A percentile compares a stretch with the other conserved stretches of the same genome.
Evolutionary conservation across 2,329 filamentous ascomycete genomes (phyloP).

Genomic region (Sclerotinia trifoliorum): DNA sequence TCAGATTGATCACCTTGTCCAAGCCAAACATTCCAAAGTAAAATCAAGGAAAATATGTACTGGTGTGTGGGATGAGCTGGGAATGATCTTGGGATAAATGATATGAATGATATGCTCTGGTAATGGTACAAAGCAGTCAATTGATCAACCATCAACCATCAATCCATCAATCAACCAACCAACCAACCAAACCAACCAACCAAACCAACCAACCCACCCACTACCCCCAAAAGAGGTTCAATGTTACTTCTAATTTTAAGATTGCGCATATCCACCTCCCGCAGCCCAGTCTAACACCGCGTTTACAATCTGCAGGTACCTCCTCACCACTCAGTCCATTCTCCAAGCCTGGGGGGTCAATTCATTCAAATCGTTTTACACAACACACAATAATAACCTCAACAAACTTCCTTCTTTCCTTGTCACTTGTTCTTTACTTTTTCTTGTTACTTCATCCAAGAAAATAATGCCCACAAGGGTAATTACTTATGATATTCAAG

Average conservation of each 20-base stretch:
- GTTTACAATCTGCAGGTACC: constrained; percentile 10
- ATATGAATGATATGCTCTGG: too few relatives aligned
- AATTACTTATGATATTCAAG: constrained; percentile 16
- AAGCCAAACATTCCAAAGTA: neutral
- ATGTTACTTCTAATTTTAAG: neutral
- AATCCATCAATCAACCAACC: neutral
- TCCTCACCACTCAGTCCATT: neutral
- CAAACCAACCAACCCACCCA: neutral
- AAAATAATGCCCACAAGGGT: constrained; percentile 18
- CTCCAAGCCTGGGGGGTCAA: constrained; percentile 3
- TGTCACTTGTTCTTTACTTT: neutral
- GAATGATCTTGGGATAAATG: too few relatives aligned
- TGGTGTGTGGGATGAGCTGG: too few relatives aligned
- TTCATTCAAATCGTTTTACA: neutral
- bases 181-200: too few relatives aligned
- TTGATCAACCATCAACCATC: neutral
- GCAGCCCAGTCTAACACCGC: neutral
- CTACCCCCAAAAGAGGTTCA: neutral
- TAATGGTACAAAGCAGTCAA: neutral
- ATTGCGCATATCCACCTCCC: neutral
- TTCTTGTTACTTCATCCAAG: neutral
- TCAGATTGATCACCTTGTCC: too few relatives aligned
- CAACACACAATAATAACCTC: neutral
- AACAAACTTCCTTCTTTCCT: neutral
- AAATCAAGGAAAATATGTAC: neutral